phyloP scores from a whole-genome alignment of 1,284 basidiomycete genomes.

The Sporisorium graminicola region DNA sequence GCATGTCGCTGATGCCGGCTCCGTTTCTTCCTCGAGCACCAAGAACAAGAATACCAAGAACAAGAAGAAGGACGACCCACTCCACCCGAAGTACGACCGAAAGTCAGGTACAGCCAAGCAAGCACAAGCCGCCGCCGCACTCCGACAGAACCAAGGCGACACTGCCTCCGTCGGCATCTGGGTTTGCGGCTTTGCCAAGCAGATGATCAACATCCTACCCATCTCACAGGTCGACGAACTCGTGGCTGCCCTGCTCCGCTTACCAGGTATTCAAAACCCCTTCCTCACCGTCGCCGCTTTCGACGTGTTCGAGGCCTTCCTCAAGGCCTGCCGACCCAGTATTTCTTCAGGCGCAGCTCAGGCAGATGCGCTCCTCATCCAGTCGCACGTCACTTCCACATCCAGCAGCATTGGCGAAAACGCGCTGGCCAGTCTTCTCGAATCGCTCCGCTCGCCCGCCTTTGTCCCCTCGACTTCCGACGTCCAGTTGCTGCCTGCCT shows the following conservation, averaged over 20 bases:
- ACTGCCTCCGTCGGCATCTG: conserved; percentile 65
- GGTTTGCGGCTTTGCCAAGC: conserved; percentile 64
- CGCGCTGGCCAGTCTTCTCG: conserved; percentile 40
- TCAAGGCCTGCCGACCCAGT: conserved; percentile 54
- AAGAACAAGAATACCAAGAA: conserved; percentile 73
- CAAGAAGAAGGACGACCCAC: conserved; percentile 76
- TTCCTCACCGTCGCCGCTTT: conserved; percentile 66
- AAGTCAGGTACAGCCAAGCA: conserved; percentile 63
- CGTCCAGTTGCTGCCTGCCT: conserved; percentile 65
- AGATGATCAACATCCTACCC: conserved; percentile 55
- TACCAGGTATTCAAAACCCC: conserved; percentile 65
- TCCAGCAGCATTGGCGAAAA: conserved; percentile 42
- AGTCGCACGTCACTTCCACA: conserved; percentile 29
- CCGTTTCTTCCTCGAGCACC: conserved; percentile 71
- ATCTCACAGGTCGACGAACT: conserved; percentile 47
- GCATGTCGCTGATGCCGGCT: conserved; percentile 77
- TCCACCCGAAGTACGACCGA: conserved; percentile 61
- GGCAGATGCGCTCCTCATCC: conserved; percentile 33
- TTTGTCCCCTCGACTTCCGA: conserved; percentile 58
- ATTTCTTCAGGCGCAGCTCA: conserved; percentile 33
- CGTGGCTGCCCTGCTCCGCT: conserved; percentile 54
- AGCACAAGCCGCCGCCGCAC: conserved; percentile 57
- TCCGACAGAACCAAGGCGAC: conserved; percentile 59
- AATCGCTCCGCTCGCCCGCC: conserved; percentile 54
- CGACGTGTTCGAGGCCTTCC: conserved; percentile 67